Conservation (phyloP, 495 filamentous ascomycete genomes). For the Aspergillus sparsus region DNA sequence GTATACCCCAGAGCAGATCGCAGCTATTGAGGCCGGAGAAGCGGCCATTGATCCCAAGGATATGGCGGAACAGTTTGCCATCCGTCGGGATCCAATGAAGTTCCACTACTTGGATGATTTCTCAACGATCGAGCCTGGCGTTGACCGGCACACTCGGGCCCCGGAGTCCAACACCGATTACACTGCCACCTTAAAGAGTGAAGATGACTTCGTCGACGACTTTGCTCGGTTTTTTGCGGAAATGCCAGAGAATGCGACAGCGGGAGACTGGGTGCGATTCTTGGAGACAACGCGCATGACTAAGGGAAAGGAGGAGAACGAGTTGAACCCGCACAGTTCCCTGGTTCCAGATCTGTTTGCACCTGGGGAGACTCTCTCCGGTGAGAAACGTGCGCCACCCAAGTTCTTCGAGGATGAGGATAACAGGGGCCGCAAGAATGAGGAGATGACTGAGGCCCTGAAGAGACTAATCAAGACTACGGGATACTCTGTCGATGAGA, state of each 20-base stretch:
- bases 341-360: conserved; percentile 54
- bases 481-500: conserved; percentile 60
- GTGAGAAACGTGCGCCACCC: conserved; percentile 1
- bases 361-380: conserved; percentile 40
- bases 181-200: conserved; percentile 60
- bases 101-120: conserved; percentile 87
- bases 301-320: conserved; percentile 52
- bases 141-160: conserved; percentile 65
- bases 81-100: conserved; percentile 68
- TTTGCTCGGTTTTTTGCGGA: conserved; percentile 58
- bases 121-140: conserved; percentile 67
- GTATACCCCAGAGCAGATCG: conserved; percentile 80
- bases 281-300: conserved; percentile 50
- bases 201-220: conserved; percentile 56
- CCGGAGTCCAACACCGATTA: conserved; percentile 59
- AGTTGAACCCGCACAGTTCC: conserved; percentile 47
- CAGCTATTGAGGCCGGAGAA: conserved; percentile 86
- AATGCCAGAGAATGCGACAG: conserved; percentile 47
- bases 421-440: conserved; percentile 12
- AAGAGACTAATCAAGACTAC: conserved; percentile 65
- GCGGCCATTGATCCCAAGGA: conserved; percentile 76
- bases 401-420: conserved; percentile 12
- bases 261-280: conserved; percentile 49
- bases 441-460: conserved; percentile 56
- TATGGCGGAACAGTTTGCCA: conserved; percentile 66